A percentile compares a stretch with the other conserved stretches of the same genome.
Conservation (phyloP, 2,329 filamentous ascomycete genomes). For the Neofusicoccum ribis region DNA sequence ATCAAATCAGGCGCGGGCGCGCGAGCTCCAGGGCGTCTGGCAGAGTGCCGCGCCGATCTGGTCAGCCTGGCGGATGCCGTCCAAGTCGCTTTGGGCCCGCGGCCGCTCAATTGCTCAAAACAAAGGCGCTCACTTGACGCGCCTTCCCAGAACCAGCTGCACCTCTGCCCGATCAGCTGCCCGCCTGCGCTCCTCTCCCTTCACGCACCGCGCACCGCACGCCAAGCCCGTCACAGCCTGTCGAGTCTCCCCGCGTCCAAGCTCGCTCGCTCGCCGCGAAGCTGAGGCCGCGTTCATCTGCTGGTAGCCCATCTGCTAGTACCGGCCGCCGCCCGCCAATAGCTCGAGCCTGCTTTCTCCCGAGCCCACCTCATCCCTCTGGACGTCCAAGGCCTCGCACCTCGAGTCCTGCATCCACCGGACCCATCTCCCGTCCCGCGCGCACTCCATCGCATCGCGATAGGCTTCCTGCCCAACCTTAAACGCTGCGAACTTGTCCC, state of each 20-base stretch:
- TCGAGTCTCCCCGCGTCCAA: constrained; percentile 15
- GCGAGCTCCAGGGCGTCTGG: not conserved
- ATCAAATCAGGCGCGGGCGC: constrained; percentile 11
- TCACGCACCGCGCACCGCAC: not conserved
- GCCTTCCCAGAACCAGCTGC: constrained; percentile 12
- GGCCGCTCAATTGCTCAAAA: constrained; percentile 4
- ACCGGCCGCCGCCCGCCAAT: constrained; percentile 17
- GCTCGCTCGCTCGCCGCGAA: constrained; percentile 11
- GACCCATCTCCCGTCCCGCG: constrained; percentile 11
- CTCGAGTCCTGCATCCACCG: constrained; percentile 8
- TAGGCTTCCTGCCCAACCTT: constrained; percentile 1
- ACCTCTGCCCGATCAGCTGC: constrained; percentile 9
- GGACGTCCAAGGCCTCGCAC: constrained; percentile 1
- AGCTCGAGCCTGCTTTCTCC: constrained; percentile 14
- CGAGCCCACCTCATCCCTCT: constrained; percentile 17
- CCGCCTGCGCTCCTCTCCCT: constrained; percentile 10
- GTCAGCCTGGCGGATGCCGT: not conserved
- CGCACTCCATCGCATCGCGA: constrained; percentile 16
- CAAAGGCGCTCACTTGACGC: constrained; percentile 7
- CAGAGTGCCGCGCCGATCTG: constrained; percentile 12
- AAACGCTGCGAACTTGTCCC: constrained; percentile 4
- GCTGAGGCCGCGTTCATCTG: constrained; percentile 16
- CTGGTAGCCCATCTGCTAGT: not conserved
- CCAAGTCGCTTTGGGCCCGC: not conserved
- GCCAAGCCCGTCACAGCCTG: constrained; percentile 15